Base-by-base conservation (phyloP, 768 basidiomycete genomes). In the Suillus subalutaceus region DNA sequence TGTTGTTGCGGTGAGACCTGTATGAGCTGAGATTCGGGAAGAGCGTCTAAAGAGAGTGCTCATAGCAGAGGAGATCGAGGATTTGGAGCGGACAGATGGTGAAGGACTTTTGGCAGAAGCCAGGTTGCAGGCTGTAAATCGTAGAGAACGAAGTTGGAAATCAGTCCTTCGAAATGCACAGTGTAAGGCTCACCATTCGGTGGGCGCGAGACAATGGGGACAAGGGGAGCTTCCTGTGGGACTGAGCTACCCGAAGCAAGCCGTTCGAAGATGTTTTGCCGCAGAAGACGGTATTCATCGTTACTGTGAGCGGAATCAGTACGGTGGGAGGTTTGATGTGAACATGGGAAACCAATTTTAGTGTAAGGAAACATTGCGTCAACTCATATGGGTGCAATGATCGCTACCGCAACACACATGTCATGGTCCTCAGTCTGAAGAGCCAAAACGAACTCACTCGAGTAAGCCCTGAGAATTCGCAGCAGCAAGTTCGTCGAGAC, bases 231-330 rank as follows among this genome's bases (percentile, higher is more conserved):
- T 75, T 93, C 92, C 46, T 83, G 80, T 6, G 91, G 90, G 26
- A 91, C 81, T 10, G 79, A 72, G 32, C 85, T 79, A 61, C 81
- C 83, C 67, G 79, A 86, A 18, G 91, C 84, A 71, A 92, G 87
- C 62, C 93, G 86, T 74, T 94, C 91, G 70, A 95, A 94, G 46
- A 95, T 81, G 72, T 89, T 92, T 76, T 93, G 92, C 53, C 93
- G 88, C 15, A 95, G 84, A 52, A 94, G 76, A 61, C 93, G 88
- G 74, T 94, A 94, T 74, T 93, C 93, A 70, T 94, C 91, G 77
- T 94, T 91, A 73, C 93, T 94, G 18, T 43, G 71, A 41, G 62
- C 41, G 65, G 10, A 3, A 56, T 63, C 18, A 60, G 59, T 18
- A 60, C 13, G 26, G 41, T 60, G 30, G 32, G 26, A 60, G 41